Evolutionary conservation across 371 early-diverging fungal species (phyloP).

Genomic region (Globomyces sp.): DNA sequence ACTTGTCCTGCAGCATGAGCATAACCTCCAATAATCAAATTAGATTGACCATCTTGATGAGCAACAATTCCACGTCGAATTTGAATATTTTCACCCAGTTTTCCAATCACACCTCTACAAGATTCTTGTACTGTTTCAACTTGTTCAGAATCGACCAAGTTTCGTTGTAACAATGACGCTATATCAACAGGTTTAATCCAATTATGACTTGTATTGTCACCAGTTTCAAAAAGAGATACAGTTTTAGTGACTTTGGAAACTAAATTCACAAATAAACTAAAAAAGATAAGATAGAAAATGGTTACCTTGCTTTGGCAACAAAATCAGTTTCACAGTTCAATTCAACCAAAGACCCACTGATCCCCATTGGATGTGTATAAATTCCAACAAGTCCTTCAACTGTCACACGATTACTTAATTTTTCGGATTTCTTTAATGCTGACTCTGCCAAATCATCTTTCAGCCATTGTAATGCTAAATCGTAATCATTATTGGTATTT

Average conservation of each 20-base stretch:
- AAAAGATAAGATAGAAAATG: too few relatives aligned
- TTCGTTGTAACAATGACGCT: background rate
- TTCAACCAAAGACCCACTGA: constrained; percentile 43
- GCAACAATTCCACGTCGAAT: constrained; percentile 68
- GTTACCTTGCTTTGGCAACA: constrained; percentile 70
- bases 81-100: constrained; percentile 84
- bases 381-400: constrained; percentile 75
- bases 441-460: constrained; percentile 64
- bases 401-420: constrained; percentile 61
- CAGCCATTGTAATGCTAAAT: constrained; percentile 80
- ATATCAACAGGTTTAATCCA: background rate
- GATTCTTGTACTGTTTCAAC: constrained; percentile 3
- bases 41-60: background rate
- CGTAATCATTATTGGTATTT: constrained; percentile 69
- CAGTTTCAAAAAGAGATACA: constrained; percentile 20
- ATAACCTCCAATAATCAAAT: constrained; percentile 53
- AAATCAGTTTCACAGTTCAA: constrained; percentile 94
- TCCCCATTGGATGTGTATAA: constrained; percentile 15
- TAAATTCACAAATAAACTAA: constrained; percentile 67
- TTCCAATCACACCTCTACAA: constrained; percentile 68
- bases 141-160: background rate
- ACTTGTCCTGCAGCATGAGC: constrained; percentile 69
- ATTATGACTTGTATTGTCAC: background rate
- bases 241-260: constrained; percentile 70
- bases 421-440: constrained; percentile 76